Base-by-base conservation (phyloP, 2,329 filamentous ascomycete genomes). In the Fusarium begoniae region DNA sequence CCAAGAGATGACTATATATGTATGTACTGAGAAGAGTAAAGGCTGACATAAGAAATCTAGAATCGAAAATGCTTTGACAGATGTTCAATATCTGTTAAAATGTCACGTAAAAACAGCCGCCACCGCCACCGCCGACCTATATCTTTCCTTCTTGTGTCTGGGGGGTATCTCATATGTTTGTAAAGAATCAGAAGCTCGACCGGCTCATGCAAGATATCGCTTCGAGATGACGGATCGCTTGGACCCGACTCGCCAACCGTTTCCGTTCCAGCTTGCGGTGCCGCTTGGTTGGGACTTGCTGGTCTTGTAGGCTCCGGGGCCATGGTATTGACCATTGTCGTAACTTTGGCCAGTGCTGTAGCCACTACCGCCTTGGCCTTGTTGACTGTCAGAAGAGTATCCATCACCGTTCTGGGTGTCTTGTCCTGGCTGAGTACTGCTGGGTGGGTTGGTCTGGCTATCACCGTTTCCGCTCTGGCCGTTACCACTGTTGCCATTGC, bases 21-120 rank as follows among this genome's bases (percentile, higher is more conserved):
- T 72, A 73, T 73, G 41, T 73, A 74, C 72, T 57, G 50, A 74
- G 72, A 74, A 74, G 72, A 57, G 69, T 60, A 61, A 70, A 55
- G 38, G 44, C 41, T 69, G 51, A 69, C 47, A 67, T 58, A 63
- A 38, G 44, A 72, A 58, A 74, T 48, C 48, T 50, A 63, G 40
- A 61, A 65, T 43, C 66, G 66, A 51, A 60, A 55, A 67, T 60
- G 58, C 47, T 30, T 41, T 32, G 47, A 58, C 30, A 72, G 55
- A 72, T 48, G 45, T 53, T 35, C 30, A 35, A 28, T 57, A 72
- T 65, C 56, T 63, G 56, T 56, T 50, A 24, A 50, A 58, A 64
- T 26, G 58, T 44, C 28, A 54, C 53, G 50, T 63, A 72, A 53
- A 60, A 54, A 68, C 67, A 66, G 67, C 67, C 67, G 32, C 37